phyloP scores from a whole-genome alignment of 306 rosid species.

The Sicyos baderoa region DNA sequence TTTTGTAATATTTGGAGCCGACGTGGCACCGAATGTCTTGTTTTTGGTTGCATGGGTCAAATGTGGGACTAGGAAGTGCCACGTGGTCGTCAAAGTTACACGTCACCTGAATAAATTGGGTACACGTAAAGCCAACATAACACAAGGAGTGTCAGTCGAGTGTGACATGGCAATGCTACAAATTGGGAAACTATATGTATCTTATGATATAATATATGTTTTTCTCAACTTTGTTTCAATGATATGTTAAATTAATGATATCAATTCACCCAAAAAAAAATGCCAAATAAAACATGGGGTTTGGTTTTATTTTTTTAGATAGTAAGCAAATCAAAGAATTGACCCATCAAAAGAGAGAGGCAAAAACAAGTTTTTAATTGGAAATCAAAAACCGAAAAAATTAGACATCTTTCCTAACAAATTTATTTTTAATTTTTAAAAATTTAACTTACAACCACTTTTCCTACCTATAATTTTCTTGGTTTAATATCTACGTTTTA shows the following conservation, averaged over 20 bases:
- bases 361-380: too few species aligned
- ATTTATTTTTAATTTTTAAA: too few species aligned
- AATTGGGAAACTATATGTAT: background rate
- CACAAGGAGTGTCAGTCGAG: background rate
- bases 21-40: background rate
- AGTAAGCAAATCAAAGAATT: too few species aligned
- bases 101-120: background rate
- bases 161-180: background rate
- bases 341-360: background rate
- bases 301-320: too few species aligned
- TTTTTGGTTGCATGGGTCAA: background rate
- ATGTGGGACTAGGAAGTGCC: background rate
- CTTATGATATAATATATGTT: background rate
- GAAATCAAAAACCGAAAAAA: background rate
- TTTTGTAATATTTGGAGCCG: background rate
- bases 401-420: too few species aligned
- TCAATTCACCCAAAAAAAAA: background rate
- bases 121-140: background rate
- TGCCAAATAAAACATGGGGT: background rate
- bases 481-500: too few species aligned
- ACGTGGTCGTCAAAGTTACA: background rate
- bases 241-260: background rate
- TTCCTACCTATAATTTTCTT: too few species aligned
- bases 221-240: background rate
- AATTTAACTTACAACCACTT: too few species aligned